Percentiles rank a stretch among this genome's conserved stretches.
phyloP scores from a whole-genome alignment of 2,329 filamentous ascomycete species.

The Microsporum audouinii region DNA sequence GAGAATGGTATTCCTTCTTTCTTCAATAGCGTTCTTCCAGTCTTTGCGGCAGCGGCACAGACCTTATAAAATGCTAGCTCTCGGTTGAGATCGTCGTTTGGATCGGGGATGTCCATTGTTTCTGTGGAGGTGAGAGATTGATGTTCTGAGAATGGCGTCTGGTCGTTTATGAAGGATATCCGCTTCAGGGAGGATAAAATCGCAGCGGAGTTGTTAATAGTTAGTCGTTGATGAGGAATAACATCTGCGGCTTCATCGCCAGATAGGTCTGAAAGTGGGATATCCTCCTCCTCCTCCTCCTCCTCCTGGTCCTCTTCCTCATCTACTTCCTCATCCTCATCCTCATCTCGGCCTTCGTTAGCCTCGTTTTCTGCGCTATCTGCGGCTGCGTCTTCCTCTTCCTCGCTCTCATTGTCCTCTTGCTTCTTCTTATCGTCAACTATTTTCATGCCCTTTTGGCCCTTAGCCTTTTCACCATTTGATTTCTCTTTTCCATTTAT shows the following conservation, averaged over 20 bases:
- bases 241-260: constrained; percentile 78
- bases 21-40: constrained; percentile 62
- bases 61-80: constrained; percentile 92
- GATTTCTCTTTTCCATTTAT: constrained; percentile 30
- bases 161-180: constrained; percentile 42
- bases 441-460: constrained; percentile 13
- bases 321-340: constrained; percentile 28
- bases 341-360: constrained; percentile 20
- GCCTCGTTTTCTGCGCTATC: constrained; percentile 25
- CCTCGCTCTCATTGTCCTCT: constrained; percentile 27
- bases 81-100: constrained; percentile 82
- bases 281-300: constrained; percentile 71
- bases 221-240: constrained; percentile 80
- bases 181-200: constrained; percentile 70
- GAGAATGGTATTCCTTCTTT: constrained; percentile 78
- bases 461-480: background rate
- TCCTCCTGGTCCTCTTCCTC: constrained; percentile 48
- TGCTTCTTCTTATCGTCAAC: constrained; percentile 23
- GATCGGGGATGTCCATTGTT: constrained; percentile 63
- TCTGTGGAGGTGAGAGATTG: constrained; percentile 61
- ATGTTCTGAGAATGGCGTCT: constrained; percentile 70
- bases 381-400: constrained; percentile 24
- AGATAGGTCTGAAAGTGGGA: constrained; percentile 73
- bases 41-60: constrained; percentile 64
- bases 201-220: constrained; percentile 92